Base-by-base conservation (phyloP, 768 basidiomycete genomes). In the Tephrocybe rancida region DNA sequence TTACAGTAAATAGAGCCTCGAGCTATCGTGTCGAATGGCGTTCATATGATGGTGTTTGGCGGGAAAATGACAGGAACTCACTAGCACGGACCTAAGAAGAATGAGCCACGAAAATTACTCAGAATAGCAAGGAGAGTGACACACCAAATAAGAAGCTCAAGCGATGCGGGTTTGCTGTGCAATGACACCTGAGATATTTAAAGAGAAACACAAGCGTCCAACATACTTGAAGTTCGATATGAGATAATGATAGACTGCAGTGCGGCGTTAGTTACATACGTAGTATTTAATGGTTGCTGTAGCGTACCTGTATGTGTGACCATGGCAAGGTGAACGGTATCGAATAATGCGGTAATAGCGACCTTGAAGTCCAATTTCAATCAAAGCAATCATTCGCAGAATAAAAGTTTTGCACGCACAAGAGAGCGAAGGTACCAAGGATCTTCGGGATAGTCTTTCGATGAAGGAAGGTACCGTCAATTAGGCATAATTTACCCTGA, bases 301-400 rank as follows among this genome's bases (percentile, higher is more conserved):
- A 34, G 62, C 76, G 43, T 54, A 78, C 84, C 61, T 5, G 71
- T 67, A 52, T 83, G 78, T 1, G 75, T 67, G 19, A 85, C 75
- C 22, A 83, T 57, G 1, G 61, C 66, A n/a, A 82, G 72, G 59
- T 84, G 81, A 2, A 73, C 61, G 1, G 74, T 74, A 50, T 84
- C 84, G 34, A 78, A 74, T 1, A 72, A 0, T 21, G 79, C 59
- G 1, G 74, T 74, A 7, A 64, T 61, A 19, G 63, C 58, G 3
- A 84, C 83, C 77, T 77, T 44, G 35, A 32, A 25, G 18, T n/a
- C n/a, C 27, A 25, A 21, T 21, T 22, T 37, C 24, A 61, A 16
- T 48, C n/a, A 5, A 35, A 32, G 13, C 16, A 7, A 11, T 22
- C 11, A 44, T 16, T 21, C n/a, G 19, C 11, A 1, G 21, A 3